Conservation (phyloP, 352 stramenopile species). For the Pythium brassicae region DNA sequence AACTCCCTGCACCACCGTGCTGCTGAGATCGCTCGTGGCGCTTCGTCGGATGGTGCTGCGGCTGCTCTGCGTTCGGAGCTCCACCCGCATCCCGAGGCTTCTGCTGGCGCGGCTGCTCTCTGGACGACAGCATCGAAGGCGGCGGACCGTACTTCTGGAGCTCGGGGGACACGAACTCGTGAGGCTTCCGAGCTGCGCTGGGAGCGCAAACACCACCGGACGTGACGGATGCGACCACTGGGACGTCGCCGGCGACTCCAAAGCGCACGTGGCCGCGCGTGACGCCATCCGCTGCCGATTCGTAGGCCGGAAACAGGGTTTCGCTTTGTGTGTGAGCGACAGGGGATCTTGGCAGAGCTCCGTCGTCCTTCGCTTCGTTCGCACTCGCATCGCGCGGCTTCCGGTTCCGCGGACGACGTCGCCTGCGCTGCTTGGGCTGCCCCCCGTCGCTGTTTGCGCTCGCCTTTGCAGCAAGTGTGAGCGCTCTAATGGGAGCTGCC, state of each 20-base stretch:
- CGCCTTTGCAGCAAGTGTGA: neutral
- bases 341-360: neutral
- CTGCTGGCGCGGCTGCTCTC: neutral
- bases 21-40: neutral
- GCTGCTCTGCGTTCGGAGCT: neutral
- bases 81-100: too few relatives aligned
- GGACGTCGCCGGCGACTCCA: constrained; percentile 24
- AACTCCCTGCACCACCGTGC: neutral
- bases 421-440: constrained; percentile 12
- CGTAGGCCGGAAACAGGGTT: too few relatives aligned
- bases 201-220: neutral
- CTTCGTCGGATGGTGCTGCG: neutral
- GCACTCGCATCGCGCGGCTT: constrained; percentile 3
- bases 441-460: constrained; percentile 2
- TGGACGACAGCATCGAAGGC: neutral
- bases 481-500: neutral
- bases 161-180: constrained; percentile 14
- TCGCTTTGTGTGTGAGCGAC: neutral
- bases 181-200: neutral
- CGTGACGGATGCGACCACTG: neutral
- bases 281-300: constrained; percentile 13
- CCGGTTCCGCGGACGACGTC: constrained; percentile 8
- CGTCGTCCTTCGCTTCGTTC: neutral
- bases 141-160: constrained; percentile 60
- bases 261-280: constrained; percentile 37